A percentile compares a stretch with the other conserved stretches of the same genome.
phyloP scores from a whole-genome alignment of 2,329 filamentous ascomycete genomes.

The Pochonia chlamydosporia region DNA sequence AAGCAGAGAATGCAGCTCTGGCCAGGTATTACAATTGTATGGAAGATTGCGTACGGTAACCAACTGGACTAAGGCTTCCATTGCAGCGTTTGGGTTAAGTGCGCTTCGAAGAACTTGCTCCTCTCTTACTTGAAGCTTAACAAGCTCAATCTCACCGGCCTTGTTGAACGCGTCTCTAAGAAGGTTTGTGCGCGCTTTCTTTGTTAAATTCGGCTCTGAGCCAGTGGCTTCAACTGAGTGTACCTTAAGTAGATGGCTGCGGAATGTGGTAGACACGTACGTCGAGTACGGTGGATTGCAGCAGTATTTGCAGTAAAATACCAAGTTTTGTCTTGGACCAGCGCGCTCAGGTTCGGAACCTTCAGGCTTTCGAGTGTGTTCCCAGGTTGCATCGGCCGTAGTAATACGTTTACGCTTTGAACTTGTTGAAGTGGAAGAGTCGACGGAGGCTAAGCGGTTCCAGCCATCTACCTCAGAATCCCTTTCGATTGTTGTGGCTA shows the following conservation, averaged over 20 bases:
- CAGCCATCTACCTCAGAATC: too few relatives aligned
- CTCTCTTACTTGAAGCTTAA: background rate
- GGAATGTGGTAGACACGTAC: constrained; percentile 1
- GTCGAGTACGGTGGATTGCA: background rate
- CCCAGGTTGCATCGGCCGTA: too few relatives aligned
- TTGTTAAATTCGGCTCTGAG: background rate
- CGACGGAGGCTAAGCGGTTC: too few relatives aligned
- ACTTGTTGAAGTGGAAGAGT: too few relatives aligned
- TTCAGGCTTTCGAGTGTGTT: background rate
- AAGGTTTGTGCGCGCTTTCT: constrained; percentile 2
- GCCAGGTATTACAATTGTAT: constrained; percentile 4
- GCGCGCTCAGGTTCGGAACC: background rate
- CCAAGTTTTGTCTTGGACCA: background rate
- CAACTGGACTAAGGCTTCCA: constrained; percentile 5
- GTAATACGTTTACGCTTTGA: too few relatives aligned
- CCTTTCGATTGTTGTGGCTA: too few relatives aligned
- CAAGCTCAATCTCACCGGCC: constrained; percentile 1
- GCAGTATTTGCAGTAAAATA: constrained; percentile 4
- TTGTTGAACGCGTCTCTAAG: constrained; percentile 4
- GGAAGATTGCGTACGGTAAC: constrained; percentile 6
- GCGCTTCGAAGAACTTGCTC: constrained; percentile 6
- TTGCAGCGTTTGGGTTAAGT: constrained; percentile 2
- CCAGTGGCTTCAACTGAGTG: background rate
- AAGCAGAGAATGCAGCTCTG: constrained; percentile 4
- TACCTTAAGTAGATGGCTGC: constrained; percentile 1